Base-by-base conservation (phyloP, 805 yeast species). In the Maudiozyma serrabonitensis region DNA sequence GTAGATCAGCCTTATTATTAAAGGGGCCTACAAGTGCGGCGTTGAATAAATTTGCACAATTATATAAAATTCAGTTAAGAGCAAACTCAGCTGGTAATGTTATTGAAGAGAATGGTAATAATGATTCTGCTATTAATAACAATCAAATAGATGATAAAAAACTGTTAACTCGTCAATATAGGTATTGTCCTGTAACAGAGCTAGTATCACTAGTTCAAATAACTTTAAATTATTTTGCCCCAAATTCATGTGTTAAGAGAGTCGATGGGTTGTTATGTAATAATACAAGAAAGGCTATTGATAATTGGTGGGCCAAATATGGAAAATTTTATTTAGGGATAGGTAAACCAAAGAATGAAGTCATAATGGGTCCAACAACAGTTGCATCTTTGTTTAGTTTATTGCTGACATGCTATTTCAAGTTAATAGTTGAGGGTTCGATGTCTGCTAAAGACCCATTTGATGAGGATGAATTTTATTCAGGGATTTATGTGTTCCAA, bases 261-360 rank as follows among this genome's bases (percentile, higher is more conserved):
- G 86, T 87, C 50, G 97, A 93, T 67, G 98, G 99, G 0, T 69
- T 91, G 15, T 68, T 89, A 2, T 91, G 98, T 63, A 78, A 80
- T 50, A 74, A 76, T 50, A 91, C 99, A 0, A 83, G 82, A 52
- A 73, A 68, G 21, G 95, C 95, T 0, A 75, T 88, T 23, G 58
- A 64, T 2, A 71, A 74, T 43, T 91, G 98, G 97, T 91, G 98
- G 97, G 73, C 72, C 37, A 62, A 78, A 35, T 75, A 84, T 54
- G 96, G 95, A 0, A 65, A 56, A 39, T 43, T 52, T 23, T 64
- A 61, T 49, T 46, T 63, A 31, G 65, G 64, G 2, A 50, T 57
- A 11, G 62, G 57, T 12, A 57, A 63, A 21, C 67, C 69, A 31
- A 52, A 54, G 23, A 75, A 71, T 50, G 79, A 78, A 50, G 84